Base-by-base conservation (phyloP, 2,329 filamentous ascomycete genomes). In the Ophiobolus disseminans region DNA sequence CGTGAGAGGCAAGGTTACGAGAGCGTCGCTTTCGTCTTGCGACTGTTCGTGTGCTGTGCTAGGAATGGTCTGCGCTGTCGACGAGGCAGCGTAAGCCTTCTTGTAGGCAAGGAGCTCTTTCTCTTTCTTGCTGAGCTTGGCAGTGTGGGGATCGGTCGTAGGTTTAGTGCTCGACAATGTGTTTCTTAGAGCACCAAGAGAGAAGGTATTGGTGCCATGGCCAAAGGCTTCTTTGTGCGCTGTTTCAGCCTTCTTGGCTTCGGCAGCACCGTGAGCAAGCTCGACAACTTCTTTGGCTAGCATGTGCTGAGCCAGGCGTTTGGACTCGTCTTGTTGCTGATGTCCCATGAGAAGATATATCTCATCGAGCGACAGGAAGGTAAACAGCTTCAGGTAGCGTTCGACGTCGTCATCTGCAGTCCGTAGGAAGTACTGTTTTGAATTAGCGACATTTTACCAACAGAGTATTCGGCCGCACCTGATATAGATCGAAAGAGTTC, bases 371-470 rank as follows among this genome's bases (percentile, higher is more conserved):
- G 93, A 89, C 28, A 96, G 73, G 69, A 99, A 96, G 0, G 94
- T 99, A 69, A 99, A 91, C 17, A 96, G 82, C 68, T 90, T 93
- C 31, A 99, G 80, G 54, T 96, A 88, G 23, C 80, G 82, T 72
- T 91, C 89, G 3, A 97, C 85, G 44, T 95, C 88, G 8, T 83
- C 82, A 66, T 99, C 94, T 0, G 91, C 80, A 0, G 88, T 87
- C 40, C 90, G 85, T 56, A 97, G 80, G 63, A 97, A 94, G 78
- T 93, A 97, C 70, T 92, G 80, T 21, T 8, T 1, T 8, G 4
- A 23, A 8, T 17, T 17, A 34, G 45, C 21, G 9, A n/a, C 6
- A 11, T n/a, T 3, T 11, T 19, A 6, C 6, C 10, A 25, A 19
- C 7, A 16, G 9, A 8, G 25, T 5, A 28, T 26, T 11, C 19